These are phyloP conservation scores for Fraxinus dipetala DNA, from an alignment of 305 asterid species.

Conservation along the genomic window DNA sequence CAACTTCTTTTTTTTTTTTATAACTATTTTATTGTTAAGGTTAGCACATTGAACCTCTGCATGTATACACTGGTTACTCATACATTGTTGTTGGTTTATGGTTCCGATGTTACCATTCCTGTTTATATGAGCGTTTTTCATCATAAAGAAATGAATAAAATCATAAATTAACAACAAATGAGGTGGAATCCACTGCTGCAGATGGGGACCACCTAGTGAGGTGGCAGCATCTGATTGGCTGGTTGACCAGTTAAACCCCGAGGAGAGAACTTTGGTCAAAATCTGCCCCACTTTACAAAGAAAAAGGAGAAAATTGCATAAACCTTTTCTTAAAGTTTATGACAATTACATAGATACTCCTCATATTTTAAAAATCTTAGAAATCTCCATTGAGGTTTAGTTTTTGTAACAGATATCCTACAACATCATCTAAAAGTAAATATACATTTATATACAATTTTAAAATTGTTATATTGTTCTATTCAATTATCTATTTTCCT, in stretches of 20 bases:
- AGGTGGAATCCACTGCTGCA: neutral
- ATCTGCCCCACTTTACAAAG: constrained; percentile 9
- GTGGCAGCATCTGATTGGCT: constrained; percentile 18
- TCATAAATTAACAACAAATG: neutral
- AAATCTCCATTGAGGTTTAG: neutral
- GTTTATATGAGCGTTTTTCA: neutral
- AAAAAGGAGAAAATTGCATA: neutral
- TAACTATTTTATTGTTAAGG: neutral
- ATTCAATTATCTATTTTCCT: neutral
- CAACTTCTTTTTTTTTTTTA: constrained; percentile 17
- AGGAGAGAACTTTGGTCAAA: constrained; percentile 34
- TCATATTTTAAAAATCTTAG: neutral
- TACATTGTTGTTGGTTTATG: neutral
- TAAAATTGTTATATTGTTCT: no score
- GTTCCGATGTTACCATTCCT: neutral
- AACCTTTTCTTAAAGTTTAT: neutral
- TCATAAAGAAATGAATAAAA: neutral
- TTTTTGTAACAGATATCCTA: no score
- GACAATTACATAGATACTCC: neutral
- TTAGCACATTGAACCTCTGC: neutral
- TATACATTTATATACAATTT: no score
- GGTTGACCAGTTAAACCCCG: constrained; percentile 29
- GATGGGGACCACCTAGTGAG: neutral
- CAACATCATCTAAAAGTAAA: neutral
- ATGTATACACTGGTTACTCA: neutral